phyloP scores from a whole-genome alignment of 2,329 filamentous ascomycete species.

The Magnaporthiopsis poae region DNA sequence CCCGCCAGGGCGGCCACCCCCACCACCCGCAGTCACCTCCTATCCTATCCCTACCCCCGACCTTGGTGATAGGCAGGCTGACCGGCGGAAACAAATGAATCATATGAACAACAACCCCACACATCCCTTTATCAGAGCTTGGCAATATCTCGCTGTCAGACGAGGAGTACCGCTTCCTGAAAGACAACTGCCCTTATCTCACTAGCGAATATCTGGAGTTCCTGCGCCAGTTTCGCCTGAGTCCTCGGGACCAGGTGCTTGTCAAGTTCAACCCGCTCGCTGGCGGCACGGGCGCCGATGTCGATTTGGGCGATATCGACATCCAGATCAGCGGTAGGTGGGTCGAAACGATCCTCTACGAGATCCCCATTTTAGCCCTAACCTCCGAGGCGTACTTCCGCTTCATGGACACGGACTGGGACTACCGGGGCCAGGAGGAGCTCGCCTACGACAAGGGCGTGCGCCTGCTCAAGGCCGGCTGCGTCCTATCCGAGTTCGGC shows the following conservation, averaged over 20 bases:
- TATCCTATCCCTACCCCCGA: neutral
- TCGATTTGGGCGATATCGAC: constrained; percentile 63
- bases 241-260: constrained; percentile 69
- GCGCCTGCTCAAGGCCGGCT: constrained; percentile 68
- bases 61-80: neutral
- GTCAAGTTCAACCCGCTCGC: constrained; percentile 53
- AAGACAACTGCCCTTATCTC: constrained; percentile 71
- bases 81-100: neutral
- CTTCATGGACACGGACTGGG: constrained; percentile 91
- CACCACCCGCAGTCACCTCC: constrained; percentile 31
- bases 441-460: constrained; percentile 74
- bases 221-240: constrained; percentile 70
- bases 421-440: constrained; percentile 74
- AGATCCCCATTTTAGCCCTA: constrained; percentile 85
- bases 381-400: constrained; percentile 96
- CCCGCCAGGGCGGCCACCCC: constrained; percentile 12
- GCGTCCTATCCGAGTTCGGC: constrained; percentile 87
- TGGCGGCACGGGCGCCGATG: constrained; percentile 50
- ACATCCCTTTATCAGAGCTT: constrained; percentile 39
- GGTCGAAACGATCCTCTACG: constrained; percentile 94
- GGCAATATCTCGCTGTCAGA: constrained; percentile 68
- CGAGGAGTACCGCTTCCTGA: constrained; percentile 73
- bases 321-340: constrained; percentile 73
- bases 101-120: neutral
- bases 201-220: constrained; percentile 68